phyloP scores from a whole-genome alignment of 116 monocot genomes.

The Posidonia oceanica region DNA sequence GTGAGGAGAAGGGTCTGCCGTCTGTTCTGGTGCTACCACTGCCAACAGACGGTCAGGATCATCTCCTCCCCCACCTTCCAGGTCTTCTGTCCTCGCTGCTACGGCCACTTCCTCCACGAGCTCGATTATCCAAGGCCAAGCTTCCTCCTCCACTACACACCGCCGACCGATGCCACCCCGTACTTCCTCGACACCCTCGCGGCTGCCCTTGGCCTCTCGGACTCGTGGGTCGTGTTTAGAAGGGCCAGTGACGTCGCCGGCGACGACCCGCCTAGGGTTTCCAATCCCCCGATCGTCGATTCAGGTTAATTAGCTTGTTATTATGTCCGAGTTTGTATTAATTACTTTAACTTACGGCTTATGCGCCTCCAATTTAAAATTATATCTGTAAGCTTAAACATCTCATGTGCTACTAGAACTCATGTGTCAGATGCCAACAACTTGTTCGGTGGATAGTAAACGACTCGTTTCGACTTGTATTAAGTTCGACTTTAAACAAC shows the following conservation, averaged over 20 bases:
- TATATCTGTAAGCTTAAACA: too few species aligned
- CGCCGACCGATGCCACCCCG: not conserved
- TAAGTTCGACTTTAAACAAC: too few species aligned
- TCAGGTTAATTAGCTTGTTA: too few species aligned
- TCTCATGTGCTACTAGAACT: too few species aligned
- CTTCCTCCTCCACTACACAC: conserved; percentile 17
- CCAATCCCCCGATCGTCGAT: too few species aligned
- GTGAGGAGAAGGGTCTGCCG: conserved; percentile 11
- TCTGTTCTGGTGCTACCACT: conserved; percentile 72
- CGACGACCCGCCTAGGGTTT: not conserved
- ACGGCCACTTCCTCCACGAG: conserved; percentile 46
- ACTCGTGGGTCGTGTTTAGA: conserved; percentile 10
- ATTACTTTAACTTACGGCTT: too few species aligned
- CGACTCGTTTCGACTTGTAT: too few species aligned
- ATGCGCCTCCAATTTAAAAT: too few species aligned
- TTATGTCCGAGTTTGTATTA: too few species aligned
- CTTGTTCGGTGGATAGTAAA: too few species aligned
- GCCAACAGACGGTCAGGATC: conserved; percentile 50
- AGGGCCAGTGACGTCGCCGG: not conserved
- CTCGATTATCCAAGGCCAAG: conserved; percentile 29
- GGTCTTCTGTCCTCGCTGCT: conserved; percentile 65
- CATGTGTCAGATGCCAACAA: too few species aligned
- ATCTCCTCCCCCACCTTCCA: conserved; percentile 25
- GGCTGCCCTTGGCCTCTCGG: conserved; percentile 3
- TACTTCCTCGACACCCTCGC: conserved; percentile 11